Evolutionary conservation across 2,329 filamentous ascomycete species (phyloP).

Genomic region (Graphilbum ipis-grandicollis): DNA sequence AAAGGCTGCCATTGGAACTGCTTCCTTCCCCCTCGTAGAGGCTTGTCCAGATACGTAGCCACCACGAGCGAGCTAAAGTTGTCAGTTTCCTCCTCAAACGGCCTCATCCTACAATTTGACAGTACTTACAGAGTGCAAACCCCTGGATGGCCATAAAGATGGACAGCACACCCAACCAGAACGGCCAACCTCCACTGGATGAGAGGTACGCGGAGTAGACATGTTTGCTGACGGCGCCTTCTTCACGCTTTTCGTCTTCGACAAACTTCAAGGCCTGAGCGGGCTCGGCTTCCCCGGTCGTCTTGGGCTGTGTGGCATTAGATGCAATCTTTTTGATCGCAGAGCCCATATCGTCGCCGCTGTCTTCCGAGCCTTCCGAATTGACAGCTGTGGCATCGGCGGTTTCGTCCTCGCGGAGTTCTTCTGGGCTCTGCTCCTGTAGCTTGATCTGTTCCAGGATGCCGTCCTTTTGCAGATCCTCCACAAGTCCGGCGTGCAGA

Average conservation of each 20-base stretch:
- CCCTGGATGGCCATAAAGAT: slow-evolving; percentile 37
- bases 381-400: slow-evolving; percentile 29
- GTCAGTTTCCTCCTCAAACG: neutral
- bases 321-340: slow-evolving; percentile 11
- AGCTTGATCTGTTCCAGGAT: slow-evolving; percentile 38
- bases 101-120: neutral
- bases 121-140: slow-evolving; percentile 30
- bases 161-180: slow-evolving; percentile 37
- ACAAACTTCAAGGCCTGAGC: slow-evolving; percentile 48
- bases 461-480: slow-evolving; percentile 43
- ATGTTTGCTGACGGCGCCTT: slow-evolving; percentile 47
- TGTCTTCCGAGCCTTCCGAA: slow-evolving; percentile 20
- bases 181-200: slow-evolving; percentile 44
- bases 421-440: slow-evolving; percentile 29
- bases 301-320: slow-evolving; percentile 14
- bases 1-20: neutral
- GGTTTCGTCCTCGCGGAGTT: slow-evolving; percentile 28
- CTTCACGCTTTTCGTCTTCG: slow-evolving; percentile 57
- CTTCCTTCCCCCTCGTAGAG: slow-evolving; percentile 17
- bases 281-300: slow-evolving; percentile 13
- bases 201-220: slow-evolving; percentile 54
- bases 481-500: slow-evolving; percentile 44
- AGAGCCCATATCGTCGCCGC: slow-evolving; percentile 3
- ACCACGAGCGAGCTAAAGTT: slow-evolving; percentile 29
- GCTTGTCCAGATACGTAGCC: slow-evolving; percentile 46